Evolutionary conservation across 2,329 filamentous ascomycete genomes (phyloP), one percentile per base, ranked within the genome.

Genomic region (Fusarium metavorans): DNA sequence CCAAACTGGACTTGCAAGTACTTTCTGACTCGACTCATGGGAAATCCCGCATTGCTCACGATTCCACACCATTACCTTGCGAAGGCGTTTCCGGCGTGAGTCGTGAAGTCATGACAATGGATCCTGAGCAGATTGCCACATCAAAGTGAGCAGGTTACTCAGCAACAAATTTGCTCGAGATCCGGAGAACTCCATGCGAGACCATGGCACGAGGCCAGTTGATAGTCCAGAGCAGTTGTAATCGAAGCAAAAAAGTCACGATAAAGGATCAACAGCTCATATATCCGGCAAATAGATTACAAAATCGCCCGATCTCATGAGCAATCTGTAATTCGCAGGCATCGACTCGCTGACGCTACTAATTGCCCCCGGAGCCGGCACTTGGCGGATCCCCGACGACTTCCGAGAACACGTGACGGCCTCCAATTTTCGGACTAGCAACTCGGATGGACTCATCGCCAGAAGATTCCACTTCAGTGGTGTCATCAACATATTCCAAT

Each of bases 381-480:
- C 52, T 48, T 52, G 56, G 76, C 64, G 64, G 73, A 67, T 66
- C 67, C 70, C 68, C 68, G 63, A 72, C 59, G 70, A 66, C 48
- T 69, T 67, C 62, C 45, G 66, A 63, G 30, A 18, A 67, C 80
- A 79, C 81, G 80, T 82, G 81, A 82, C 76, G 68, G 67, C 71
- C 63, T 58, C 66, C 73, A 77, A 78, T 74, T 81, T 80, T 82
- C 76, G 77, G 76, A 73, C 74, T 80, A 78, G 70, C 67, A 68
- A 66, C 30, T 66, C 43, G 48, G 54, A 71, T 76, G 71, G 73
- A 77, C 72, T 80, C 77, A 76, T 79, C 75, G 70, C 70, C 69
- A 72, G 75, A 77, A 79, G 74, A 70, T 78, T 76, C 71, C 66
- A 77, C 70, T 50, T 73, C 66, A 68, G 77, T 80, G 72, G 77